Conservation (phyloP, 345 rosid species). For the Chamaenerion angustifolium region DNA sequence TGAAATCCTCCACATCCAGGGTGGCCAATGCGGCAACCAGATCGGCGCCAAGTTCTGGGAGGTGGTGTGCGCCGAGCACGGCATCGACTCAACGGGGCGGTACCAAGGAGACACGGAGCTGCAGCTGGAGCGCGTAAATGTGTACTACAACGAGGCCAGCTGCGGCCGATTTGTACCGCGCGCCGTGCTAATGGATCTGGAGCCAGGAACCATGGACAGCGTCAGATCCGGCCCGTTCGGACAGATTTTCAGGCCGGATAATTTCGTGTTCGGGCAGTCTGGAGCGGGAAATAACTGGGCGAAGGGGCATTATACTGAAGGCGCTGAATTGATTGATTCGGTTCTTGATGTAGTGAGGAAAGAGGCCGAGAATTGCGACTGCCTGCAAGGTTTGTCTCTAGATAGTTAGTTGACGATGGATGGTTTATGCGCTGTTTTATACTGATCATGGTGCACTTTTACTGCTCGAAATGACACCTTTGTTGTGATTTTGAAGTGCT, state of each 20-base stretch:
- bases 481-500: too few species aligned
- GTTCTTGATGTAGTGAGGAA: slow-evolving; percentile 66
- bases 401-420: neutral
- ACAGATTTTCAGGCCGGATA: slow-evolving; percentile 59
- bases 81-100: slow-evolving; percentile 70
- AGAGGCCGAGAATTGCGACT: slow-evolving; percentile 70
- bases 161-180: slow-evolving; percentile 70
- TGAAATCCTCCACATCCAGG: slow-evolving; percentile 69
- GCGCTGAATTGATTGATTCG: slow-evolving; percentile 71
- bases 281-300: slow-evolving; percentile 86
- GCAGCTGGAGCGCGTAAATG: slow-evolving; percentile 58
- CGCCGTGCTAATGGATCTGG: slow-evolving; percentile 68
- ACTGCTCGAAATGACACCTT: too few species aligned
- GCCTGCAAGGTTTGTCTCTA: slow-evolving; percentile 42
- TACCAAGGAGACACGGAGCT: slow-evolving; percentile 51
- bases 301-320: slow-evolving; percentile 75
- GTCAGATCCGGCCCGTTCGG: slow-evolving; percentile 66
- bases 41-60: slow-evolving; percentile 82
- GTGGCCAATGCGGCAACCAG: slow-evolving; percentile 73
- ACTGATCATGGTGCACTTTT: too few species aligned
- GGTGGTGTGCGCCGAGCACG: slow-evolving; percentile 69
- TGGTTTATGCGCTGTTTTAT: too few species aligned
- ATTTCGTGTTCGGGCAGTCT: slow-evolving; percentile 68
- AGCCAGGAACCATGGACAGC: slow-evolving; percentile 77
- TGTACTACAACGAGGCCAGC: slow-evolving; percentile 68